phyloP scores from a whole-genome alignment of 2,329 filamentous ascomycete genomes.

The Fusarium pseudograminearum region DNA sequence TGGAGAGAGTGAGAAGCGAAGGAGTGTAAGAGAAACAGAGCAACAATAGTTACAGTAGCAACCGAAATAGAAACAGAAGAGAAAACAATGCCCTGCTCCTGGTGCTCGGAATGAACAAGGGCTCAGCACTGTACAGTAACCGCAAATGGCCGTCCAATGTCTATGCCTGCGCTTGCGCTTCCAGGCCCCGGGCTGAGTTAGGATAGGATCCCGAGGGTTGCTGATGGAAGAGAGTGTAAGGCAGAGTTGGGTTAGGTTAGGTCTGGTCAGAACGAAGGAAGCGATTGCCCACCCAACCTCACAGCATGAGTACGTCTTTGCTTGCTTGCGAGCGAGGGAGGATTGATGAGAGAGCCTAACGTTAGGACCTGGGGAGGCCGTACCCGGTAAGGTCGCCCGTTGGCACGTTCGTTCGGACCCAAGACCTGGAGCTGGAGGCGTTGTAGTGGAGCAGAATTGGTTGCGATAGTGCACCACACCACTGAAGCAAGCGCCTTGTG shows the following conservation, averaged over 20 bases:
- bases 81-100: conserved; percentile 39
- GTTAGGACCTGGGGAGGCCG: conserved; percentile 27
- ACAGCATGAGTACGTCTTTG: background rate
- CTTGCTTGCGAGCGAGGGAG: background rate
- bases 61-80: conserved; percentile 38
- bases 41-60: conserved; percentile 23
- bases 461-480: conserved; percentile 47
- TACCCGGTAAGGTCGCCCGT: conserved; percentile 40
- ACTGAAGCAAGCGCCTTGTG: conserved; percentile 54
- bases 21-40: conserved; percentile 48
- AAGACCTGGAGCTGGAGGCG: conserved; percentile 25
- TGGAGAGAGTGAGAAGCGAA: conserved; percentile 39
- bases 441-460: conserved; percentile 34
- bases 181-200: conserved; percentile 41
- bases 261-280: conserved; percentile 36
- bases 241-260: conserved; percentile 11
- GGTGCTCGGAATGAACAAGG: conserved; percentile 37
- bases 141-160: conserved; percentile 12
- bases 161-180: conserved; percentile 38
- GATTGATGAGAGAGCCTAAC: background rate
- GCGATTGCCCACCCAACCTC: conserved; percentile 17
- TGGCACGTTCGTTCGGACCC: conserved; percentile 28
- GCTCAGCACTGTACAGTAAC: conserved; percentile 8
- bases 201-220: conserved; percentile 34
- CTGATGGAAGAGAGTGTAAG: conserved; percentile 32